Evolutionary conservation across 495 filamentous ascomycete species (phyloP).

Genomic region (Lophiotrema nucula): DNA sequence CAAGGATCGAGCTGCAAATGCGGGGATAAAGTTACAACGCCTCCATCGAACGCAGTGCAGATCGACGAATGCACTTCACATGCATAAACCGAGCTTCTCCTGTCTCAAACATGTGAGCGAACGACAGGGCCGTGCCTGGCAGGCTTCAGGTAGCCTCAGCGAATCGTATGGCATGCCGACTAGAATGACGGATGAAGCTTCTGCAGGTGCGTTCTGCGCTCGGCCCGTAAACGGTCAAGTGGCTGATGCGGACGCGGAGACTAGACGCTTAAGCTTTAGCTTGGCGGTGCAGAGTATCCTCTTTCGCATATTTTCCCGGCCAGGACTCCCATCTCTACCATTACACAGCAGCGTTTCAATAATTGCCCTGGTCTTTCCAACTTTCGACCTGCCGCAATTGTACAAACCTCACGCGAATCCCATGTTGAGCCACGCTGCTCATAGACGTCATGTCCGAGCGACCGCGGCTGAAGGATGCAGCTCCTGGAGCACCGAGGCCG

Average conservation of each 20-base stretch:
- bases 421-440: too few relatives aligned
- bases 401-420: too few relatives aligned
- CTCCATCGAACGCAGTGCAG: too few relatives aligned
- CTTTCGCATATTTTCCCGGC: background rate
- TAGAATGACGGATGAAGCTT: background rate
- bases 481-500: too few relatives aligned
- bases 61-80: background rate
- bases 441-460: background rate
- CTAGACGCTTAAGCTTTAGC: constrained; percentile 2
- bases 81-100: background rate
- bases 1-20: too few relatives aligned
- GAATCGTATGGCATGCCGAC: background rate
- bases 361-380: background rate
- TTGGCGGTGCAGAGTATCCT: background rate
- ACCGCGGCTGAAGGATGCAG: background rate
- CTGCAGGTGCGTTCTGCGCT: background rate
- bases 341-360: too few relatives aligned
- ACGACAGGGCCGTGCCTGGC: background rate
- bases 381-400: too few relatives aligned
- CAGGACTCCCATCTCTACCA: too few relatives aligned
- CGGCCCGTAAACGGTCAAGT: background rate
- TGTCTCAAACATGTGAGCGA: background rate
- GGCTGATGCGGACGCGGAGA: constrained; percentile 7
- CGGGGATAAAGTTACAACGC: too few relatives aligned
- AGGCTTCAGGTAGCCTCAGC: too few relatives aligned